These are phyloP conservation scores for Hypoxylon sp. DNA, from an alignment of 2,329 filamentous ascomycete species.

Conservation along the genomic window DNA sequence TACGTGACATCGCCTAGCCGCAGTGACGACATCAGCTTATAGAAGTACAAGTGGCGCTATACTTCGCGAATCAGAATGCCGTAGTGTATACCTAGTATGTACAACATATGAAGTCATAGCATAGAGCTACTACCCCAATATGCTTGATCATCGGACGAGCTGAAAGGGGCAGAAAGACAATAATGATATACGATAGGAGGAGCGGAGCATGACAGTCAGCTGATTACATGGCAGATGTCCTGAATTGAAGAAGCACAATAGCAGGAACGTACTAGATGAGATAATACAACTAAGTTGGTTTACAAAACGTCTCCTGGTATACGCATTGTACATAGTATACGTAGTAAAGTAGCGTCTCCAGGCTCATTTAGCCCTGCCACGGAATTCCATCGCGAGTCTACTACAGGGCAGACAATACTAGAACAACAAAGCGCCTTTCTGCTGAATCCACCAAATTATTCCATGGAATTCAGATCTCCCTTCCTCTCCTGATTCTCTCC, in stretches of 20 bases:
- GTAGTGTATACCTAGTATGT: not conserved
- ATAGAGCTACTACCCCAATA: not conserved
- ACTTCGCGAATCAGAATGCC: not conserved
- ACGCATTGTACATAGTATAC: not conserved
- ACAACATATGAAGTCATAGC: not conserved
- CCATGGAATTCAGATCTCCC: not conserved
- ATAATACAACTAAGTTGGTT: not conserved
- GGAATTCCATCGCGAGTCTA: not conserved
- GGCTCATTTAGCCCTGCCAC: not conserved
- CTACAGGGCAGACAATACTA: not conserved
- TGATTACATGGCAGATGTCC: not conserved
- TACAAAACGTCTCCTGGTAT: not conserved
- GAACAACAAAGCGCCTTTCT: not conserved
- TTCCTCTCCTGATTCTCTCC: not conserved
- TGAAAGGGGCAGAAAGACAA: not conserved
- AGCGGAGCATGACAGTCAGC: not conserved
- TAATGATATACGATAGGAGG: not conserved
- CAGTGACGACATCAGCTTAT: not conserved
- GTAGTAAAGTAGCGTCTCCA: not conserved
- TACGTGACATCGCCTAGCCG: not conserved
- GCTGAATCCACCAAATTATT: not conserved
- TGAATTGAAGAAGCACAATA: not conserved
- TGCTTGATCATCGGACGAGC: not conserved
- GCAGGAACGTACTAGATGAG: not conserved
- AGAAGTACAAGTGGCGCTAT: not conserved